Evolutionary conservation across 2,329 filamentous ascomycete species (phyloP).

Genomic region (Plectosphaerella cucumerina): DNA sequence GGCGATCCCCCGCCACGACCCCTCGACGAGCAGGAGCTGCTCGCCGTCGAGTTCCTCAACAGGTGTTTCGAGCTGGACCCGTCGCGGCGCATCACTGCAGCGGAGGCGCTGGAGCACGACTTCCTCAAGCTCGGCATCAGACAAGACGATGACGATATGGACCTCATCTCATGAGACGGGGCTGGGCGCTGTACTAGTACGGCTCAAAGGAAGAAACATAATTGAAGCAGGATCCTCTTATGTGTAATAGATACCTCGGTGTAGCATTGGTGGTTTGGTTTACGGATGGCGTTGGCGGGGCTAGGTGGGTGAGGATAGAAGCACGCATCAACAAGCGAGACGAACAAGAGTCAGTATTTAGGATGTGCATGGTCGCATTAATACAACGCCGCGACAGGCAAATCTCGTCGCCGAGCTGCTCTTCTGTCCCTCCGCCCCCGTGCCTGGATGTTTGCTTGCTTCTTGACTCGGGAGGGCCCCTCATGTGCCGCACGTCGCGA

Average conservation of each 20-base stretch:
- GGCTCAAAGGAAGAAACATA: background rate
- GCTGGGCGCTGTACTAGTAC: too few relatives aligned
- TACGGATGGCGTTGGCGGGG: background rate
- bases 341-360: too few relatives aligned
- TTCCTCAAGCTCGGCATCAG: slow-evolving; percentile 37
- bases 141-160: slow-evolving; percentile 52
- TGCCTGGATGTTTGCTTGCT: too few relatives aligned
- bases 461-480: too few relatives aligned
- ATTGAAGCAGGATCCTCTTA: background rate
- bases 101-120: slow-evolving; percentile 68
- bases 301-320: background rate
- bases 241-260: background rate
- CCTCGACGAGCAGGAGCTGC: slow-evolving; percentile 63
- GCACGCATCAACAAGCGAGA: too few relatives aligned
- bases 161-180: slow-evolving; percentile 32
- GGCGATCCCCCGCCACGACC: slow-evolving; percentile 37
- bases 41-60: slow-evolving; percentile 69
- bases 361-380: too few relatives aligned
- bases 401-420: too few relatives aligned
- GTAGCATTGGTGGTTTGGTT: background rate
- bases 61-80: slow-evolving; percentile 76
- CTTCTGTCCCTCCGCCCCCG: too few relatives aligned
- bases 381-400: too few relatives aligned
- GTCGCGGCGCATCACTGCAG: slow-evolving; percentile 66
- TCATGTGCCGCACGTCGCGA: too few relatives aligned